Evolutionary conservation across 495 filamentous ascomycete genomes (phyloP), one percentile per base, ranked within the genome.

Genomic region (Annulohypoxylon nitens): DNA sequence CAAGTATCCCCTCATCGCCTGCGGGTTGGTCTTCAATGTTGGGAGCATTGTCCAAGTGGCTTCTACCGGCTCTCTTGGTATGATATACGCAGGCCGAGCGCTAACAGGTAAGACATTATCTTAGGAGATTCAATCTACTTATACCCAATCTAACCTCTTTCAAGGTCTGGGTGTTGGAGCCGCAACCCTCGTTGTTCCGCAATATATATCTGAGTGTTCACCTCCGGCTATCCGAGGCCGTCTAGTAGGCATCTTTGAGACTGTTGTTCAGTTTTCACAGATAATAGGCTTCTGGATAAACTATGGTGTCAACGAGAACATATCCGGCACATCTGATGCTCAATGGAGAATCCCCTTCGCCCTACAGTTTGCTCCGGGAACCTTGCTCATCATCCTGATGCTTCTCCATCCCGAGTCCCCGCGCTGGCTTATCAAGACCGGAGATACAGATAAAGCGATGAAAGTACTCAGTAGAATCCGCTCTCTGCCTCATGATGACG

Each of bases 191-290:
- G 51, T 55, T 16, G 51, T 55, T n/a, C 51, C 51, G 6, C 51
- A 55, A 34, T 55, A 55, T 34, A 55, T 55, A 55, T 55, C 51
- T 14, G 51, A 55, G 16, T 55, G 51, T 55, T 55, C 51, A 12
- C 51, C 51, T 8, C 51, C 51, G 11, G 51, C 51, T 12, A 55
- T 55, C 8, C 51, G 51, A 16, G 51, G 51, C 4, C 51, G 51
- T 30, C 26, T 55, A 4, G 25, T 55, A 2, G 51, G 51, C 30
- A 16, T 55, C 2, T 55, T 55, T 4, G 51, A 55, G 51, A 55
- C 25, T 4, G 12, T 16, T 11, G 1, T 55, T 2, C 51, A 55
- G 16, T 55, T 55, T 16, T 55, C 51, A 0, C 51, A 55, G n/a
- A 55, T 55, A 4, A 26, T 55, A 14, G 51, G 51, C 2, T 55